Evolutionary conservation across 192 early-diverging fungal species (phyloP), one percentile per base, ranked within the genome.

Genomic region (Coemansia sp.): DNA sequence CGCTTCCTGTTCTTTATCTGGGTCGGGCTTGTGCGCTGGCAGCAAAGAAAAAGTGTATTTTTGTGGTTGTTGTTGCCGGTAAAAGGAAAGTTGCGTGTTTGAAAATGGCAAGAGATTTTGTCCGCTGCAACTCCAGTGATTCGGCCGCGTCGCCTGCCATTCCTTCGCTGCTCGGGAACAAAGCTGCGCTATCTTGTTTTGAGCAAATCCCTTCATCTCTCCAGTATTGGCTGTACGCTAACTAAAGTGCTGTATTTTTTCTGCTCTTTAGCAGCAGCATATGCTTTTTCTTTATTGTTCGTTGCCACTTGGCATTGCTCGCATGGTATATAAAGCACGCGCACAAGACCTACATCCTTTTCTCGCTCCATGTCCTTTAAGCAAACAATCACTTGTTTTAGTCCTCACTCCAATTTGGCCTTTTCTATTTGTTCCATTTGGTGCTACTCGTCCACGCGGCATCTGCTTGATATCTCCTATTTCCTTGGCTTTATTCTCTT

Each of bases 1-100:
- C 49, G 49, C 49, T 54, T 29, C 25, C 50, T 25, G n/a, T 52
- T 54, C 52, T 54, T 28, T 54, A 54, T 29, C 52, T 22, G 22
- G 28, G 10, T 28, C 52, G 25, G 18, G 5, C 6, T 22, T 7
- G 49, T 18, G 20, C 22, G 49, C 49, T n/a, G n/a, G 7, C n/a
- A 51, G 49, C 29, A n/a, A 30, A 54, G 28, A 54, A 28, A 29
- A 28, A 29, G 28, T n/a, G 22, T 22, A 22, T 25, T 25, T 54
- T 25, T 25, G 22, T 25, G 22, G 22, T 25, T 5, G 20, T 52
- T 54, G 25, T 54, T 25, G 52, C 30, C 52, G 25, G 52, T 29
- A 28, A 45, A 45, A 12, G 42, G 42, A 45, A 45, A 12, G 42
- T 45, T 16, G 42, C 17, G 42, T 45, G 42, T 8, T 45, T 4